A percentile compares a stretch with the other conserved stretches of the same genome.
phyloP scores from a whole-genome alignment of 2,329 filamentous ascomycete species.

The Elsinoe necatrix region DNA sequence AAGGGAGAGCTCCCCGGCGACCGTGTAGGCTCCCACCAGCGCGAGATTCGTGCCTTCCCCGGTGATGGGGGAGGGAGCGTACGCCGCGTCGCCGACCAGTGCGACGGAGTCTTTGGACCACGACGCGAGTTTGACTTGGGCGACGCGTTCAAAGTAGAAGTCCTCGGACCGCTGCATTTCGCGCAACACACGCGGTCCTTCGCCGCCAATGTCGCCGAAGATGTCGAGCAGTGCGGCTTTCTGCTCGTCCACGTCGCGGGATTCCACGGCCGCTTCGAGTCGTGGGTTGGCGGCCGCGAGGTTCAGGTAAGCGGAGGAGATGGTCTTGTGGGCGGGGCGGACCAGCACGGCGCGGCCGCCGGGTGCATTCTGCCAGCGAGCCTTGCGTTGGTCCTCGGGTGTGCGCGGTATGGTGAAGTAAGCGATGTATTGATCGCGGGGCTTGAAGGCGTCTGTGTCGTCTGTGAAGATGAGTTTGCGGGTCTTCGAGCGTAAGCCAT shows the following conservation, averaged over 20 bases:
- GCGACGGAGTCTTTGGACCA: conserved; percentile 31
- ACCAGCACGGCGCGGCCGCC: conserved; percentile 20
- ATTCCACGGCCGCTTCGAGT: conserved; percentile 6
- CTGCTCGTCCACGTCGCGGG: conserved; percentile 15
- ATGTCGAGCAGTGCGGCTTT: conserved; percentile 15
- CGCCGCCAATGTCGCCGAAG: conserved; percentile 17
- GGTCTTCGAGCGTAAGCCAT: conserved; percentile 24
- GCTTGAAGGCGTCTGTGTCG: conserved; percentile 16
- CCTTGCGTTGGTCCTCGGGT: conserved; percentile 17
- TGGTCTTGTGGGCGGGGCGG: conserved; percentile 18
- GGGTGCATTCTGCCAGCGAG: conserved; percentile 19
- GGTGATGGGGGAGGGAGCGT: conserved; percentile 29
- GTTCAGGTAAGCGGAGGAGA: conserved; percentile 19
- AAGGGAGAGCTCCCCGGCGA: conserved; percentile 31
- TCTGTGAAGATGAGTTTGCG: conserved; percentile 22
- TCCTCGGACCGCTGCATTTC: conserved; percentile 35
- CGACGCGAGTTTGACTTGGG: conserved; percentile 31
- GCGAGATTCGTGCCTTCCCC: conserved; percentile 30
- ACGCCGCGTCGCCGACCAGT: conserved; percentile 34
- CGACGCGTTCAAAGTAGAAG: conserved; percentile 40
- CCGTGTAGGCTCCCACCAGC: conserved; percentile 33
- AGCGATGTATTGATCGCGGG: conserved; percentile 20
- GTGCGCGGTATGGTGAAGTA: conserved; percentile 25
- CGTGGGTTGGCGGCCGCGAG: conserved; percentile 14
- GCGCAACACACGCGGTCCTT: conserved; percentile 24